Evolutionary conservation across 257 asterid species (phyloP), one percentile per base, ranked within the genome.

Genomic region (Osmanthus fragrans): DNA sequence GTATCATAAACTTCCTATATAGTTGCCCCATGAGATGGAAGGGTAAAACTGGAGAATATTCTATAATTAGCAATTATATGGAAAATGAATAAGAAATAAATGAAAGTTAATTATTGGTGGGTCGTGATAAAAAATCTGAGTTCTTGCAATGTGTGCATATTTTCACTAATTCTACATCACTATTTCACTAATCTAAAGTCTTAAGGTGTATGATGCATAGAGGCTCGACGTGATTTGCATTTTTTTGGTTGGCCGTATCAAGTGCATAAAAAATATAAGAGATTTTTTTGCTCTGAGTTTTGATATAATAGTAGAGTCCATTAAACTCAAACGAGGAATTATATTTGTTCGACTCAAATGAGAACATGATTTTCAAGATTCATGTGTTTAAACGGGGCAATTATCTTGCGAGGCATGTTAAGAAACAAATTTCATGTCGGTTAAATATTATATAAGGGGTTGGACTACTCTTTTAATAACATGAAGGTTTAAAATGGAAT

Each of bases 21-120:
- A 15, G 75, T 63, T 23, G 69, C 69, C 32, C 69, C 32, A 56
- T 7, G 34, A 63, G 18, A 27, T 4, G 36, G 4, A 27, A 63
- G 34, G 12, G 69, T 63, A 27, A 34, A 19, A 25, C 39, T 72
- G 45, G 51, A 30, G 56, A 45, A 76, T 66, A 51, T 70, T 73
- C 54, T 37, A 47, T 65, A 27, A 63, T 11, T 37, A 71, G 86
- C 70, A 71, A 63, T 75, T 71, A 79, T 78, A 63, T 74, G 40
- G 66, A 19, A 69, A 79, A 7, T 10, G 23, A 36, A 23, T 60
- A 36, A 39, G 60, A 27, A 49, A 42, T 77, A 49, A 68, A 70
- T 76, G 71, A 5, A 39, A 58, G 34, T 76, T 45, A n/a, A 36
- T 66, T 65, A 27, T 65, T 0, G 32, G 34, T 63, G 34, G 69